Percentiles rank a stretch among this genome's conserved stretches.
These are phyloP conservation scores for Malus orientalis DNA, from an alignment of 306 rosid species.

Conservation along the genomic window DNA sequence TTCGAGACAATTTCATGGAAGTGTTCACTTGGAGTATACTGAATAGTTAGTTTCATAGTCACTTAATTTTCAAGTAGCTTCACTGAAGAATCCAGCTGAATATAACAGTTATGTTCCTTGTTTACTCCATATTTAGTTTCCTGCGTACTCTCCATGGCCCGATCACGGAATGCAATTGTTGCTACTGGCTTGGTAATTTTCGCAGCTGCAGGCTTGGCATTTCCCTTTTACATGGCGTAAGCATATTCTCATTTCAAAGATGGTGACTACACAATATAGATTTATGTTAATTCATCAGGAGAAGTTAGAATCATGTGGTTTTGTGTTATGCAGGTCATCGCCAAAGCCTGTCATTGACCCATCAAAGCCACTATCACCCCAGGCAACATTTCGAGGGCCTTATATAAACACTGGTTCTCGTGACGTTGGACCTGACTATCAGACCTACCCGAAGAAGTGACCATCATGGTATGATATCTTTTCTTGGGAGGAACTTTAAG, in stretches of 20 bases:
- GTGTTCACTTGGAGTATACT: neutral
- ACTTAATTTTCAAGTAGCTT: neutral
- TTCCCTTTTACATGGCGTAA: conserved; percentile 99
- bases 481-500: neutral
- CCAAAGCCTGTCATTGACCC: conserved; percentile 78
- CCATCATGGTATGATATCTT: neutral
- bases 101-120: neutral
- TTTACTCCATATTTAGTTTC: neutral
- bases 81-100: neutral
- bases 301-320: neutral
- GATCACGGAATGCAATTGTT: conserved; percentile 53
- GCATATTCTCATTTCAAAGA: conserved; percentile 7
- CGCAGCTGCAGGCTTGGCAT: conserved; percentile 71
- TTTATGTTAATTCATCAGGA: neutral
- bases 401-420: conserved; percentile 89
- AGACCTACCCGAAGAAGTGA: conserved; percentile 57
- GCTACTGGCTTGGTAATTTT: conserved; percentile 64
- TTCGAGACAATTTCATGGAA: neutral
- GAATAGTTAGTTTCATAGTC: neutral
- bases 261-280: neutral
- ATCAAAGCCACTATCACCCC: conserved; percentile 76
- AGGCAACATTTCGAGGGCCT: conserved; percentile 96
- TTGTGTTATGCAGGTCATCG: conserved; percentile 49
- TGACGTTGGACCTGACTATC: conserved; percentile 75
- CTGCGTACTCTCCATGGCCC: conserved; percentile 31